Percentiles rank a stretch among this genome's conserved stretches.
These are phyloP conservation scores for Aspergillus homomorphus DNA, from an alignment of 495 filamentous ascomycete genomes.

Conservation along the genomic window DNA sequence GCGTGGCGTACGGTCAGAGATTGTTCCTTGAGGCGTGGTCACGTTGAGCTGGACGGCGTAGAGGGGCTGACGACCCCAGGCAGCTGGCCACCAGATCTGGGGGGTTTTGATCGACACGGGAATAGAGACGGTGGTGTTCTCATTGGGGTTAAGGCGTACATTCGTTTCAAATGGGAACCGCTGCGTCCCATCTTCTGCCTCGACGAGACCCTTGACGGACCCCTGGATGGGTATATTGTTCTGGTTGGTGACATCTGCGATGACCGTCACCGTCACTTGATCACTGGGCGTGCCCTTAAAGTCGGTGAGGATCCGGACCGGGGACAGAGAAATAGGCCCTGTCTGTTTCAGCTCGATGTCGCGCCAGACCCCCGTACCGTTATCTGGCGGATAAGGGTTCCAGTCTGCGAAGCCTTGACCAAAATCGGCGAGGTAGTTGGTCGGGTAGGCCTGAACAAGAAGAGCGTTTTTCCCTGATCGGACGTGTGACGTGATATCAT, in stretches of 20 bases:
- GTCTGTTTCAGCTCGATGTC: slow-evolving; percentile 58
- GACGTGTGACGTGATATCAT: slow-evolving; percentile 49
- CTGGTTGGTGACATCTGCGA: slow-evolving; percentile 48
- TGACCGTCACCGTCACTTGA: slow-evolving; percentile 41
- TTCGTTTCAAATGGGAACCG: slow-evolving; percentile 23
- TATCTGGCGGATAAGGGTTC: slow-evolving; percentile 61
- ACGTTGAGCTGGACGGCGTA: slow-evolving; percentile 53
- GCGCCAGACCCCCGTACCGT: slow-evolving; percentile 61
- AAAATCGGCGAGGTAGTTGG: slow-evolving; percentile 57
- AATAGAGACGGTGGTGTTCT: slow-evolving; percentile 36
- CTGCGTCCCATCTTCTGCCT: slow-evolving; percentile 18
- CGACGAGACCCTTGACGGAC: slow-evolving; percentile 37
- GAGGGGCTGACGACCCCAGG: slow-evolving; percentile 70
- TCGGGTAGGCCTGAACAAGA: slow-evolving; percentile 53
- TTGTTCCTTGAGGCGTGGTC: slow-evolving; percentile 20
- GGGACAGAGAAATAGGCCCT: slow-evolving; percentile 49
- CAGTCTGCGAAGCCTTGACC: slow-evolving; percentile 62
- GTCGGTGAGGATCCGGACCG: slow-evolving; percentile 47
- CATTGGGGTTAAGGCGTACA: slow-evolving; percentile 36
- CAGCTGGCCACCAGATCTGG: slow-evolving; percentile 73
- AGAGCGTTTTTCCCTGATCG: slow-evolving; percentile 45
- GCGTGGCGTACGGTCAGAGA: slow-evolving; percentile 40
- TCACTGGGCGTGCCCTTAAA: slow-evolving; percentile 27
- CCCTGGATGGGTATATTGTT: slow-evolving; percentile 35
- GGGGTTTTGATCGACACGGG: slow-evolving; percentile 48